Evolutionary conservation across 192 early-diverging fungal genomes (phyloP).

Genomic region (Coemansia sp.): DNA sequence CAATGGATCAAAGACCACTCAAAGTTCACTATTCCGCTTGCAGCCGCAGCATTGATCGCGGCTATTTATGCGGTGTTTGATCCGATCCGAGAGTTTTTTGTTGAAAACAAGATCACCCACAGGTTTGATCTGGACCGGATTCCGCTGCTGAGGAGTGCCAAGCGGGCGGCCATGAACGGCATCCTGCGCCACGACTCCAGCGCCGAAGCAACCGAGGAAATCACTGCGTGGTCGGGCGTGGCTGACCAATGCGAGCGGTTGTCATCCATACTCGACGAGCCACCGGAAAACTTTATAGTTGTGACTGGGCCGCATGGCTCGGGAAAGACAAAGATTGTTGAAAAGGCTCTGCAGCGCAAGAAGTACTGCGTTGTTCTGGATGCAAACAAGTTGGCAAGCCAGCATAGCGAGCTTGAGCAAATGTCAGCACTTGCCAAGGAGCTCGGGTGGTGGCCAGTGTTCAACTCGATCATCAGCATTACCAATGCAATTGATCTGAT

Average conservation of each 20-base stretch:
- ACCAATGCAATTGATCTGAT: conserved; percentile 79
- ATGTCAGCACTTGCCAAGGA: conserved; percentile 77
- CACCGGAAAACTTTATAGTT: conserved; percentile 78
- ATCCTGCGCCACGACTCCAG: conserved; percentile 25
- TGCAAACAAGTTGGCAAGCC: conserved; percentile 73
- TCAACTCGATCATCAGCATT: conserved; percentile 73
- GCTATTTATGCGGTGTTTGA: conserved; percentile 84
- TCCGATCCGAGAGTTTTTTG: conserved; percentile 86
- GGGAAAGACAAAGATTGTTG: conserved; percentile 76
- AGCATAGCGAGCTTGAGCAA: conserved; percentile 71
- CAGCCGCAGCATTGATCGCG: conserved; percentile 70
- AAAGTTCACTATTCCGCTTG: conserved; percentile 71
- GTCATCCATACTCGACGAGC: conserved; percentile 52
- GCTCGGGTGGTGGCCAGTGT: conserved; percentile 89
- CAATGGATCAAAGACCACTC: conserved; percentile 76
- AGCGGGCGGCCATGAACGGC: conserved; percentile 32
- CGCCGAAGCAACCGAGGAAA: conserved; percentile 13
- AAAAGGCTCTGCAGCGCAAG: conserved; percentile 65
- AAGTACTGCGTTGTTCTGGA: conserved; percentile 78
- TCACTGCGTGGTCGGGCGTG: conserved; percentile 48
- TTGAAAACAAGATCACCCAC: conserved; percentile 80
- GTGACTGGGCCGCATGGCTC: conserved; percentile 82
- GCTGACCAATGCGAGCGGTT: conserved; percentile 42
- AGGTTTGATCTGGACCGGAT: conserved; percentile 65
- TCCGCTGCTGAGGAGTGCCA: conserved; percentile 39